Conservation (phyloP, 2,329 filamentous ascomycete genomes). For the Verticillium nubilum region DNA sequence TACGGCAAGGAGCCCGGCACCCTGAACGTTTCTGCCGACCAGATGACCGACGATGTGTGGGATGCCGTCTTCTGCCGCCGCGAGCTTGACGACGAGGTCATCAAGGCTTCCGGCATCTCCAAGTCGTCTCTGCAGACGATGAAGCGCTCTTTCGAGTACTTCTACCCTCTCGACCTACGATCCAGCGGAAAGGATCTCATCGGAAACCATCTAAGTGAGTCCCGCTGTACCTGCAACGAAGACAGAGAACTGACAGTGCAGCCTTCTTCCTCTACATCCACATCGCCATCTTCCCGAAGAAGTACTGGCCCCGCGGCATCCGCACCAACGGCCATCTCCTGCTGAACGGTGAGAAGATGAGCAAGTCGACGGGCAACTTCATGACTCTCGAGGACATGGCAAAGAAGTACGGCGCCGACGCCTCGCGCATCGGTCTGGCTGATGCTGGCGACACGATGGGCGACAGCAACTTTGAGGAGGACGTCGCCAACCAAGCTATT, state of each 20-base stretch:
- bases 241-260: not conserved
- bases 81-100: slow-evolving; percentile 60
- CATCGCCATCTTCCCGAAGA: slow-evolving; percentile 72
- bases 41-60: slow-evolving; percentile 95
- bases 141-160: slow-evolving; percentile 93
- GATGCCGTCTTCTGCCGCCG: slow-evolving; percentile 87
- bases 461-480: slow-evolving; percentile 96
- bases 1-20: slow-evolving; percentile 71
- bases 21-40: slow-evolving; percentile 67
- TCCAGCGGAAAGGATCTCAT: slow-evolving; percentile 54
- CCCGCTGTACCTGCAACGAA: not conserved
- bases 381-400: slow-evolving; percentile 82
- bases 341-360: slow-evolving; percentile 98
- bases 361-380: slow-evolving; percentile 96
- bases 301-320: slow-evolving; percentile 84
- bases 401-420: slow-evolving; percentile 91
- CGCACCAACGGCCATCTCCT: slow-evolving; percentile 90
- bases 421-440: slow-evolving; percentile 82
- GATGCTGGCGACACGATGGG: slow-evolving; percentile 92
- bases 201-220: not conserved
- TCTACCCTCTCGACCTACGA: slow-evolving; percentile 87
- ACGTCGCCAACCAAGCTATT: slow-evolving; percentile 87
- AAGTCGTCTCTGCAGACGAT: slow-evolving; percentile 70
- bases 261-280: slow-evolving; percentile 89
- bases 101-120: slow-evolving; percentile 63